Percentiles rank a stretch among this genome's conserved stretches.
These are phyloP conservation scores for Trapa incisa DNA, from an alignment of 345 rosid species.

Conservation along the genomic window DNA sequence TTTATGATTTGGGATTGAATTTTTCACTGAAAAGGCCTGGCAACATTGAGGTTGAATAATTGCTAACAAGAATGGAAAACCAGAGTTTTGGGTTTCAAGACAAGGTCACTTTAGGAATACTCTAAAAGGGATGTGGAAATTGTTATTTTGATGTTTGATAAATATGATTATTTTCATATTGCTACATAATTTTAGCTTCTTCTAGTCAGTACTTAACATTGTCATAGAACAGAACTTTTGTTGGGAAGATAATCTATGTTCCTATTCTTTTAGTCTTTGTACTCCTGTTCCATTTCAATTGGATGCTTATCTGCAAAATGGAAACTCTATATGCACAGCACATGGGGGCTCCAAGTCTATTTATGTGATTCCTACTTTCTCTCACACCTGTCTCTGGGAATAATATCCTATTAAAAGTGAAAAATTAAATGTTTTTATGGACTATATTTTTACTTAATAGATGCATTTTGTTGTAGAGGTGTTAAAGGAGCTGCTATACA, in stretches of 20 bases:
- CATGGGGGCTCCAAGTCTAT: background rate
- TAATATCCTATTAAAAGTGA: background rate
- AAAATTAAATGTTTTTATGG: background rate
- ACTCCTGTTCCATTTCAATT: background rate
- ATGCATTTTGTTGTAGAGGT: constrained; percentile 46
- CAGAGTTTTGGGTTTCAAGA: constrained; percentile 12
- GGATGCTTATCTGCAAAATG: background rate
- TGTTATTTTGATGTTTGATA: background rate
- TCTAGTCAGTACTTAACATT: background rate
- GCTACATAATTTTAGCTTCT: constrained; percentile 9
- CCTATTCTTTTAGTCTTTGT: background rate
- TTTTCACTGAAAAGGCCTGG: background rate
- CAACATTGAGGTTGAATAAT: constrained; percentile 4
- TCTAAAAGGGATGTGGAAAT: background rate
- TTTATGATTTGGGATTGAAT: background rate
- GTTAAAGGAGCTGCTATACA: constrained; percentile 49
- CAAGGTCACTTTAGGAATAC: background rate
- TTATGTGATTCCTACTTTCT: background rate
- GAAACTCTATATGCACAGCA: background rate
- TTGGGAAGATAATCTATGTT: background rate
- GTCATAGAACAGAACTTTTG: background rate
- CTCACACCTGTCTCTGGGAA: background rate
- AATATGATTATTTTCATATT: constrained; percentile 4
- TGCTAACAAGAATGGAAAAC: constrained; percentile 58
- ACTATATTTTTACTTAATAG: background rate